Base-by-base conservation (phyloP, 2,329 filamentous ascomycete genomes). In the Escovopsis sp. region DNA sequence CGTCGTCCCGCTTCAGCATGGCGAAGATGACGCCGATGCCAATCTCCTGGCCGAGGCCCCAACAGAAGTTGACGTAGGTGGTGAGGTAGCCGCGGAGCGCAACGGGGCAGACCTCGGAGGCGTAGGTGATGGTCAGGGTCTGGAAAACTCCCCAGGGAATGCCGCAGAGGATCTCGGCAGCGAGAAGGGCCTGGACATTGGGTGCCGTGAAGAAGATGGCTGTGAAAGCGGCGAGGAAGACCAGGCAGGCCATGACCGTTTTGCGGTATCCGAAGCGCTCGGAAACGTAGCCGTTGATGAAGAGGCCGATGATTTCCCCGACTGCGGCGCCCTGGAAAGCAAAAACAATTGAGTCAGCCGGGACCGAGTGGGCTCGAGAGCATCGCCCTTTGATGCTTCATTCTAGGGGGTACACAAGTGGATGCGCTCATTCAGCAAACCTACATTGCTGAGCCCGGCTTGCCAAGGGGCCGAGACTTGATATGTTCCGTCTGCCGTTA, bases 1-100 rank as follows among this genome's bases (percentile, higher is more conserved):
- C 67, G 50, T 84, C 79, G 5, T 72, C 57, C 36, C 79, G 72
- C 53, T 69, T 61, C 32, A 83, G 62, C 68, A 84, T 80, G 47
- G 72, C 67, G 55, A 76, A 76, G 52, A 85, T 79, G 45, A 84
- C 80, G n/a, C 78, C 80, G 41, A 82, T 79, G 35, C 76, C 80
- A 42, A 85, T 79, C 43, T 80, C 66, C 58, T 86, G 81, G 14
- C 81, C 81, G n/a, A 84, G 63, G 30, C 78, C 81, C 79, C 80
- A 85, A 67, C 81, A 84, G 53, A 81, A 79, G 62, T 84, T 84
- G 60, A 84, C 76, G 48, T 84, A 85, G 7, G 80, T 84, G 1
- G 80, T 84, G 48, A 82, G 61, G 53, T 81, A 81, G 41, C 79
- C 79, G 46, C 81, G 74, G 40, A 86, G 69, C 37, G 79, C 75